Evolutionary conservation across 1,284 basidiomycete species (phyloP), one percentile per base, ranked within the genome.

Genomic region (Meira nashicola): DNA sequence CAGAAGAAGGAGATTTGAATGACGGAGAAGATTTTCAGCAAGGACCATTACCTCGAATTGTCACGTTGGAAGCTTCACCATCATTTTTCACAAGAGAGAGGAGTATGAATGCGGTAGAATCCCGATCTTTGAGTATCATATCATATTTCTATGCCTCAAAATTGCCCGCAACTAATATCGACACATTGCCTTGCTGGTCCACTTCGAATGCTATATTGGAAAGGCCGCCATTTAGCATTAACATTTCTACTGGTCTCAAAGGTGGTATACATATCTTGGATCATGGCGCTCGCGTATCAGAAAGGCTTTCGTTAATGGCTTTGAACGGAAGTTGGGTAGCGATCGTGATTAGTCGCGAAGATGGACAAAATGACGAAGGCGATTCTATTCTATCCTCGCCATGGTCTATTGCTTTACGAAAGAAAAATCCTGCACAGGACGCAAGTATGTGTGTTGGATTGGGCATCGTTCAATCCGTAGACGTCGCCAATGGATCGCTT

Each of bases 321-420:
- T 80, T 97, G 47, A 91, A 92, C 65, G 88, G 89, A 0, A 85
- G 87, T 0, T 68, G 97, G 21, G 89, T 95, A 7, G 92, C 66
- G 4, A 57, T 77, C 28, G 59, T 69, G 38, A 60, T 64, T 37
- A 52, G 37, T 17, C 54, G 28, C 2, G 56, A 51, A 17, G 33
- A 21, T 12, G 53, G 11, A 21, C 28, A 23, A 8, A 21, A 41
- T 25, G 55, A n/a, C 19, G 49, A 57, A 37, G 23, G 44, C 37
- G 33, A 28, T 12, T 19, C 17, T n/a, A 43, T 7, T 17, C 19
- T 23, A 8, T 12, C 25, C 14, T 4, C 17, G 6, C 17, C 21
- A 37, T 48, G 44, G 59, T 5, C 17, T 15, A 11, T 2, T 12
- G 17, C 43, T 38, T 11, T 60, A 25, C 17, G 41, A 15, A 38